Conservation (phyloP, 2,329 filamentous ascomycete genomes). For the Colletotrichum sp. region DNA sequence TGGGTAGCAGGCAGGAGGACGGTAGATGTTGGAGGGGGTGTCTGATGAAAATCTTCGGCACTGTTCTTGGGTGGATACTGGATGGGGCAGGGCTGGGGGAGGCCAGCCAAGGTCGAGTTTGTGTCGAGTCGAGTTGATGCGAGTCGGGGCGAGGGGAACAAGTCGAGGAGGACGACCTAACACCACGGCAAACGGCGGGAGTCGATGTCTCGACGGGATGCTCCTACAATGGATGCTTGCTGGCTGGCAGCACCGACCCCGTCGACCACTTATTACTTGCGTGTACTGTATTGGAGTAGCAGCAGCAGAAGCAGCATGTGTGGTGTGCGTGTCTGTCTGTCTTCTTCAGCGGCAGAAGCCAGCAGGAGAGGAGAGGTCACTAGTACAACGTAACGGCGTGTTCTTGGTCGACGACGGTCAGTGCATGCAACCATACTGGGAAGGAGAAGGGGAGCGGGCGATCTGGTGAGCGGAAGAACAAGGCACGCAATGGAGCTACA, state of each 20-base stretch:
- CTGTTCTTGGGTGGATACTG: conserved; percentile 50
- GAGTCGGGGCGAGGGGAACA: not conserved
- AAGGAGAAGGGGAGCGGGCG: conserved; percentile 49
- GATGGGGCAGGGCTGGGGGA: conserved; percentile 30
- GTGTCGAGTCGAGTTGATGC: conserved; percentile 18
- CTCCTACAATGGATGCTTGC: conserved; percentile 24
- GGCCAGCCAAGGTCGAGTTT: conserved; percentile 30
- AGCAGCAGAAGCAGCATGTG: not conserved
- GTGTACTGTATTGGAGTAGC: not conserved
- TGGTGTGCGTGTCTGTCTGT: not conserved
- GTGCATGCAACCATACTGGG: conserved; percentile 53
- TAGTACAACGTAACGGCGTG: conserved; percentile 13
- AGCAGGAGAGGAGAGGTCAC: conserved; percentile 6
- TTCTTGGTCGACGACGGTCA: conserved; percentile 26
- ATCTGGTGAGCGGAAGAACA: conserved; percentile 35
- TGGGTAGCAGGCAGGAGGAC: conserved; percentile 29
- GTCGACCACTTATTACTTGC: not conserved
- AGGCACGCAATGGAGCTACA: conserved; percentile 23
- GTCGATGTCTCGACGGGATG: conserved; percentile 8
- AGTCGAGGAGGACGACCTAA: conserved; percentile 11
- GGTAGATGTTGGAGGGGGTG: conserved; percentile 54
- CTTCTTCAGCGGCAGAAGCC: conserved; percentile 34
- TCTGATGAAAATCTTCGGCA: conserved; percentile 55
- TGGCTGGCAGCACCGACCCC: conserved; percentile 28
- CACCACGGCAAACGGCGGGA: not conserved